A percentile compares a stretch with the other conserved stretches of the same genome.
Conservation (phyloP, 2,329 filamentous ascomycete species). For the Neofusicoccum kwambonambiense region DNA sequence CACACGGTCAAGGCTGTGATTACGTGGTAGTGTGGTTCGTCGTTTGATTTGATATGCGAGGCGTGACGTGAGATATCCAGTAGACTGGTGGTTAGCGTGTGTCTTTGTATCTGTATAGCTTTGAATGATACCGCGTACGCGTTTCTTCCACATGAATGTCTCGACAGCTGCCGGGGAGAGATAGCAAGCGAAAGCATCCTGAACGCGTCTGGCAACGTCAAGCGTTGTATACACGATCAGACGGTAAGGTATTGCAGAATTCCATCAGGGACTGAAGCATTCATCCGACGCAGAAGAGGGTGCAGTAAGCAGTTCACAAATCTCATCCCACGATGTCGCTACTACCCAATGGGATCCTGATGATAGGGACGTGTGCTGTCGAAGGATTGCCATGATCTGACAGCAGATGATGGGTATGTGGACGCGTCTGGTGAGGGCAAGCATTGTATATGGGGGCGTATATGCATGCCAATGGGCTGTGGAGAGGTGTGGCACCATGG, state of each 20-base stretch:
- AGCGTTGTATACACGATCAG: too few species aligned
- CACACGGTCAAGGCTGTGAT: constrained; percentile 44
- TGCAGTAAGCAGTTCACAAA: too few species aligned
- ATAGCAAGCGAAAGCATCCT: too few species aligned
- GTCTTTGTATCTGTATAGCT: not conserved
- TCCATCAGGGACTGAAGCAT: too few species aligned
- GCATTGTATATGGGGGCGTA: not conserved
- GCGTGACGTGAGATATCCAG: not conserved
- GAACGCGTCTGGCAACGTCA: too few species aligned
- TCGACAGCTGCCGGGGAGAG: too few species aligned
- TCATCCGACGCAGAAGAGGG: too few species aligned
- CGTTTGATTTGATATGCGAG: not conserved
- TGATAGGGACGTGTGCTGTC: not conserved
- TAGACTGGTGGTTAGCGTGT: not conserved
- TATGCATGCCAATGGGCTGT: not conserved
- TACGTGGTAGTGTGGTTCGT: constrained; percentile 30
- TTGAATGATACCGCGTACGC: not conserved
- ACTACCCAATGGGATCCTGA: not conserved
- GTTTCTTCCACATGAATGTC: not conserved
- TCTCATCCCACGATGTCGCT: too few species aligned
- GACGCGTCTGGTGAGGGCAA: constrained; percentile 1
- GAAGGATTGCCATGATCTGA: not conserved
- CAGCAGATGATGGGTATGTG: not conserved
- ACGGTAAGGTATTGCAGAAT: too few species aligned
- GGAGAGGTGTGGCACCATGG: not conserved